Evolutionary conservation across 441 rosid species (phyloP).

Genomic region (Cnidoscolus chayamansa): DNA sequence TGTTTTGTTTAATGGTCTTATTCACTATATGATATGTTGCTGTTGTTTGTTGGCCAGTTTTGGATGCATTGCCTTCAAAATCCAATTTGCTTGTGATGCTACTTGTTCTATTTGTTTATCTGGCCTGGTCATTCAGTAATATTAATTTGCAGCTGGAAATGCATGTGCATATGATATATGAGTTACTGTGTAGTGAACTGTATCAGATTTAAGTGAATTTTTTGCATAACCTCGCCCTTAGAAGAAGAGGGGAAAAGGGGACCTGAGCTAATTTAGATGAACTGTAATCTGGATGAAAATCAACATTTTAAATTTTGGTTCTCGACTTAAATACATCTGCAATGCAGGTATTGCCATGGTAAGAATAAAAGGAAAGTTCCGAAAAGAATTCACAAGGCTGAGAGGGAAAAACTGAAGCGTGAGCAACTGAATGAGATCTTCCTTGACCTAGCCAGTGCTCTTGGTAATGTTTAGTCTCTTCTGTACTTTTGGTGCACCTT

Average conservation of each 20-base stretch:
- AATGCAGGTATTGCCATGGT: constrained; percentile 44
- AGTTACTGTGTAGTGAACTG: constrained; percentile 1
- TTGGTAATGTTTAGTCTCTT: constrained; percentile 48
- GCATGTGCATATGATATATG: neutral
- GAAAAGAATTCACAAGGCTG: constrained; percentile 77
- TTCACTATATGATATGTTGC: neutral
- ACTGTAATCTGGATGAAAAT: neutral
- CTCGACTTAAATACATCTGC: constrained; percentile 10
- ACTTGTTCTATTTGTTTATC: neutral
- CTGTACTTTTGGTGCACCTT: neutral
- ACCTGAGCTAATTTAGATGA: neutral
- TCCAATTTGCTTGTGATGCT: neutral
- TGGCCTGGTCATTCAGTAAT: neutral
- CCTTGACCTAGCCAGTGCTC: constrained; percentile 63
- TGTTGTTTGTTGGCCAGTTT: neutral
- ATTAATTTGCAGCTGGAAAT: neutral
- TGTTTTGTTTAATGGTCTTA: neutral
- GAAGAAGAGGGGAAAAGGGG: neutral
- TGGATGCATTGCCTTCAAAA: neutral
- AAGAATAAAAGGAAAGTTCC: constrained; percentile 60
- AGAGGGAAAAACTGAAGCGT: constrained; percentile 90
- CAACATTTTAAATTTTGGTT: neutral
- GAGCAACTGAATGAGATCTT: constrained; percentile 91
- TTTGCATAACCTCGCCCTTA: neutral
- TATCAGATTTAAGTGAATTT: neutral